Evolutionary conservation across 305 asterid species (phyloP).

Genomic region (Caryopteris hybrid): DNA sequence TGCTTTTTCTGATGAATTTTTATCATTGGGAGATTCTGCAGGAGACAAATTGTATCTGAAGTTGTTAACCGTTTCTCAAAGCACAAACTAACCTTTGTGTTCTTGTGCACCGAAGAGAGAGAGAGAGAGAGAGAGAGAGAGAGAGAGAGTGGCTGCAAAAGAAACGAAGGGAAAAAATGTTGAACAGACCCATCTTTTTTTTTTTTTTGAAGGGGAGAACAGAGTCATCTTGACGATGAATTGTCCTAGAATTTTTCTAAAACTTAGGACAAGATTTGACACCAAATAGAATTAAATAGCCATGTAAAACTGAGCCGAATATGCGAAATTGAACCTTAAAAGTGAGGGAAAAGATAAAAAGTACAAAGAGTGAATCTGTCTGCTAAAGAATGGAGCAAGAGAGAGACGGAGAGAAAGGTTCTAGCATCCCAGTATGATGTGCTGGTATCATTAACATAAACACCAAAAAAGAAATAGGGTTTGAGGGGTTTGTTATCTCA

Average conservation of each 20-base stretch:
- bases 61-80: neutral
- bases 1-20: slow-evolving; percentile 33
- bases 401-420: neutral
- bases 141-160: too few species aligned
- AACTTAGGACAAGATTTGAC: neutral
- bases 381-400: neutral
- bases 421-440: too few species aligned
- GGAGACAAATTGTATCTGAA: neutral
- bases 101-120: neutral
- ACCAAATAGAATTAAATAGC: neutral
- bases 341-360: neutral
- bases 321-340: neutral
- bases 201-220: too few species aligned
- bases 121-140: neutral
- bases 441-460: too few species aligned
- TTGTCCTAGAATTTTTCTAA: too few species aligned
- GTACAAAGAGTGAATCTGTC: neutral
- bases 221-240: too few species aligned
- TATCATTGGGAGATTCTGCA: slow-evolving; percentile 51
- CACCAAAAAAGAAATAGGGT: too few species aligned
- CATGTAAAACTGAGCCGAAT: neutral
- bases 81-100: neutral
- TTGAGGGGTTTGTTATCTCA: too few species aligned
- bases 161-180: too few species aligned
- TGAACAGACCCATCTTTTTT: too few species aligned